A percentile compares a stretch with the other conserved stretches of the same genome.
phyloP scores from a whole-genome alignment of 2,329 filamentous ascomycete species.

The Sarocladiaceae sp. region DNA sequence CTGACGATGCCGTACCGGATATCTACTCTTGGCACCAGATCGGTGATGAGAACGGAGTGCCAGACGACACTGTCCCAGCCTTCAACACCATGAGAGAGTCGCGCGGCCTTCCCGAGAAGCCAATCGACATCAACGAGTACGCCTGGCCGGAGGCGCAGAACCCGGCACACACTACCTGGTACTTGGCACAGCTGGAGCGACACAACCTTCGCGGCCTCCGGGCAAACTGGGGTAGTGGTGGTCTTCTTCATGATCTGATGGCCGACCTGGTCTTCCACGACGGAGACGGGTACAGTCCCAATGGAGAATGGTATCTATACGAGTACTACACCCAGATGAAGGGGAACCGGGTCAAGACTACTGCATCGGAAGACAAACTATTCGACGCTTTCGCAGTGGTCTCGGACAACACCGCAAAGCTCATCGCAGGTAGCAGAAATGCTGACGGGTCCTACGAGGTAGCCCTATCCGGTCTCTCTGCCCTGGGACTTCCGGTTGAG shows the following conservation, averaged over 20 bases:
- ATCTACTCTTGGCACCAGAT: constrained; percentile 16
- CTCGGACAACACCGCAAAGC: background rate
- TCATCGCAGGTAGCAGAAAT: constrained; percentile 8
- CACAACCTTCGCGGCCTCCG: constrained; percentile 34
- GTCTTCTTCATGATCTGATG: constrained; percentile 35
- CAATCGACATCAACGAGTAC: constrained; percentile 45
- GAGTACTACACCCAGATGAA: constrained; percentile 11
- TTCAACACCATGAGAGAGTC: constrained; percentile 19
- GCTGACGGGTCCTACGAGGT: constrained; percentile 6
- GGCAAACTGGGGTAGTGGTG: constrained; percentile 37
- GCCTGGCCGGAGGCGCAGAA: constrained; percentile 32
- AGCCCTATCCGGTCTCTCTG: background rate
- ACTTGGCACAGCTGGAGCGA: constrained; percentile 39
- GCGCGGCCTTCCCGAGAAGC: constrained; percentile 24
- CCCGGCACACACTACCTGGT: constrained; percentile 35
- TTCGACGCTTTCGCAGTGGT: constrained; percentile 11
- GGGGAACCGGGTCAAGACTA: constrained; percentile 2
- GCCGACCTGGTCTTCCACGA: constrained; percentile 24
- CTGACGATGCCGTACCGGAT: constrained; percentile 11
- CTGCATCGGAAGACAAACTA: constrained; percentile 6
- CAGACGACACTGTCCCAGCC: constrained; percentile 10
- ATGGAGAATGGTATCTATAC: constrained; percentile 12
- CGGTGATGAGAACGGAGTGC: constrained; percentile 6
- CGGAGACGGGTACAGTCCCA: constrained; percentile 3
- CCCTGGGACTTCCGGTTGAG: constrained; percentile 7